Evolutionary conservation across 192 early-diverging fungal species (phyloP).

Genomic region (Linnemannia zychae): DNA sequence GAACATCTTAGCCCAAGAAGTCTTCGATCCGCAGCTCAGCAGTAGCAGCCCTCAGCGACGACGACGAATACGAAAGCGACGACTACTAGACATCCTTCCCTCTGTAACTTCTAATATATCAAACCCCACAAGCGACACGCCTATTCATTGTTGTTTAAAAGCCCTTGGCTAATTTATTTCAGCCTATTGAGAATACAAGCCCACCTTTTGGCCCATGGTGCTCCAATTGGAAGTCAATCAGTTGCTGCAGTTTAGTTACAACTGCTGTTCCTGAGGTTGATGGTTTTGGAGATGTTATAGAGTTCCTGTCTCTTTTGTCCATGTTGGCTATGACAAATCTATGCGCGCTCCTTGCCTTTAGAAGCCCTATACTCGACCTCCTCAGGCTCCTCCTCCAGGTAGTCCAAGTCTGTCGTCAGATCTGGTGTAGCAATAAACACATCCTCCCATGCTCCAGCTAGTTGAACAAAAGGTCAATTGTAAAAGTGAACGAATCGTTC

Average conservation of each 20-base stretch:
- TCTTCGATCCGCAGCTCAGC: slow-evolving; percentile 65
- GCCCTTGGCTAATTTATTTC: background rate
- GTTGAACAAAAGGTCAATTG: background rate
- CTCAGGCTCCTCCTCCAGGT: slow-evolving; percentile 43
- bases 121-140: background rate
- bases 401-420: slow-evolving; percentile 31
- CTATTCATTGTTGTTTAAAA: background rate
- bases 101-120: background rate
- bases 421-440: slow-evolving; percentile 40
- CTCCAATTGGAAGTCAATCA: no score
- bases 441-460: slow-evolving; percentile 46
- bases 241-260: no score
- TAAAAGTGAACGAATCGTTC: background rate
- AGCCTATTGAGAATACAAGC: no score
- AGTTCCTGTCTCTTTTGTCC: no score
- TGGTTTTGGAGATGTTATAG: no score
- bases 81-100: slow-evolving; percentile 44
- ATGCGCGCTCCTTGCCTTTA: slow-evolving; percentile 50
- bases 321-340: no score
- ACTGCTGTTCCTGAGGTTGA: no score
- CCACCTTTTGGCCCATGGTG: no score
- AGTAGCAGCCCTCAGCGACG: slow-evolving; percentile 68
- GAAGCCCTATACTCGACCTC: slow-evolving; percentile 33
- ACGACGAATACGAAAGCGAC: slow-evolving; percentile 64
- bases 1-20: slow-evolving; percentile 48